Conservation (phyloP, 1,284 basidiomycete species). For the Ceratobasidium sp. region DNA sequence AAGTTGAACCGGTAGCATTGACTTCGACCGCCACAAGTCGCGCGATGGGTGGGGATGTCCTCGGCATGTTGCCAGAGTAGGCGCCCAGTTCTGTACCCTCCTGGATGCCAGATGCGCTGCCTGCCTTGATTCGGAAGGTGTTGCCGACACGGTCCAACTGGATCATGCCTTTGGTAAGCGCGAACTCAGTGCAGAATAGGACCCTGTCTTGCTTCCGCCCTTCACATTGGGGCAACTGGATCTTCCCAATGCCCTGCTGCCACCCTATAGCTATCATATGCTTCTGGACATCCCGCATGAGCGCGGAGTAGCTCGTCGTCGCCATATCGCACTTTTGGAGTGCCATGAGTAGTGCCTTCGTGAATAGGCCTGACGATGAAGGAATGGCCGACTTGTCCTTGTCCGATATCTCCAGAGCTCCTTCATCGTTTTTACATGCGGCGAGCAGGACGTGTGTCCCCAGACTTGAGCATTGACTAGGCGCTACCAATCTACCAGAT, state of each 20-base stretch:
- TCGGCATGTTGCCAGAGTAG: not conserved
- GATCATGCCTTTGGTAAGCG: constrained; percentile 25
- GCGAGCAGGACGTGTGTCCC: constrained; percentile 28
- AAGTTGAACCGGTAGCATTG: not conserved
- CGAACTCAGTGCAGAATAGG: constrained; percentile 20
- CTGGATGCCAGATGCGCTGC: constrained; percentile 18
- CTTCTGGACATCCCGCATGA: not conserved
- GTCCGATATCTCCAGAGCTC: constrained; percentile 1
- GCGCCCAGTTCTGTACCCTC: constrained; percentile 11
- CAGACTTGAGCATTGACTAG: not conserved
- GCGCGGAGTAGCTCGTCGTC: constrained; percentile 12
- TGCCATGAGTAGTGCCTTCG: not conserved
- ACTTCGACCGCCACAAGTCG: constrained; percentile 6
- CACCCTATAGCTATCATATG: too few species aligned
- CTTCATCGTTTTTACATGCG: constrained; percentile 15
- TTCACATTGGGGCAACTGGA: constrained; percentile 36
- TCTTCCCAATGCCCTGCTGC: too few species aligned
- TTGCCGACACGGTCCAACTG: not conserved
- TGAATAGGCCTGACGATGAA: constrained; percentile 16
- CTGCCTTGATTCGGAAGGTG: constrained; percentile 7
- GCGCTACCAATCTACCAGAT: not conserved
- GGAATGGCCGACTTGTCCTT: too few species aligned
- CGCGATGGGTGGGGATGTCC: not conserved
- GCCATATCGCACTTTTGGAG: constrained; percentile 2
- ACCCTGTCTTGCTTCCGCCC: constrained; percentile 31